Percentiles rank a stretch among this genome's conserved stretches.
These are phyloP conservation scores for Trichoderma reesei DNA, from an alignment of 495 filamentous ascomycete species.

Conservation along the genomic window DNA sequence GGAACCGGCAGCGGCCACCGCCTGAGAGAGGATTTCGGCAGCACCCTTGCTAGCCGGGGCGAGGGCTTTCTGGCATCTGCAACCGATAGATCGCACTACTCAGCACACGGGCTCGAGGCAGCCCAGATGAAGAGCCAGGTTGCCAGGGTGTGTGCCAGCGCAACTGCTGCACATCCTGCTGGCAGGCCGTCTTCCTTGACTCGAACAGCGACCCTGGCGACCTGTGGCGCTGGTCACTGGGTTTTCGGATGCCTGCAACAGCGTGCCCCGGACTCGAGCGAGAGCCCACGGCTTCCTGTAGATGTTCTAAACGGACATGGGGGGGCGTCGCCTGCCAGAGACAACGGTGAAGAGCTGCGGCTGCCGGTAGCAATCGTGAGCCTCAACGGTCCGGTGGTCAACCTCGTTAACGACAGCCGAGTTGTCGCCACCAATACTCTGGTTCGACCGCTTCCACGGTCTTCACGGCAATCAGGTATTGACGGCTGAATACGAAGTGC, in stretches of 20 bases:
- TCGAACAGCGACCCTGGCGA: not conserved
- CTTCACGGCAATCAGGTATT: not conserved
- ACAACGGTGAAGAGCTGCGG: not conserved
- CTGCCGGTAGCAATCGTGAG: not conserved
- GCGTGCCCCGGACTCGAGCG: constrained; percentile 7
- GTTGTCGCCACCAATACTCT: not conserved
- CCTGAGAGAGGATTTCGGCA: constrained; percentile 5
- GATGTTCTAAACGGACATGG: not conserved
- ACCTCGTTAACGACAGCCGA: not conserved
- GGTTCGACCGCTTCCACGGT: not conserved
- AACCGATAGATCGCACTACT: constrained; percentile 2
- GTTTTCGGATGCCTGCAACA: constrained; percentile 3
- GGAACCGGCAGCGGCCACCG: constrained; percentile 7
- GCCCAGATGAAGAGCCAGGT: not conserved
- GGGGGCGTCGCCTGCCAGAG: not conserved
- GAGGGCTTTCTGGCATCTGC: not conserved
- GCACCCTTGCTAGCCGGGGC: constrained; percentile 3
- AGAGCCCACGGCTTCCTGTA: not conserved
- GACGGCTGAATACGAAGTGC: too few species aligned
- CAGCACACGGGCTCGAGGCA: not conserved
- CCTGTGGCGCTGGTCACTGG: constrained; percentile 5
- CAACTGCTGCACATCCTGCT: not conserved
- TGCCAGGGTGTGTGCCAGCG: too few species aligned
- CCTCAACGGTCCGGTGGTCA: not conserved
- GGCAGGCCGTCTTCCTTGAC: constrained; percentile 1